A percentile compares a stretch with the other conserved stretches of the same genome.
These are phyloP conservation scores for Monosporascus sp. DNA, from an alignment of 2,329 filamentous ascomycete genomes.

Conservation along the genomic window DNA sequence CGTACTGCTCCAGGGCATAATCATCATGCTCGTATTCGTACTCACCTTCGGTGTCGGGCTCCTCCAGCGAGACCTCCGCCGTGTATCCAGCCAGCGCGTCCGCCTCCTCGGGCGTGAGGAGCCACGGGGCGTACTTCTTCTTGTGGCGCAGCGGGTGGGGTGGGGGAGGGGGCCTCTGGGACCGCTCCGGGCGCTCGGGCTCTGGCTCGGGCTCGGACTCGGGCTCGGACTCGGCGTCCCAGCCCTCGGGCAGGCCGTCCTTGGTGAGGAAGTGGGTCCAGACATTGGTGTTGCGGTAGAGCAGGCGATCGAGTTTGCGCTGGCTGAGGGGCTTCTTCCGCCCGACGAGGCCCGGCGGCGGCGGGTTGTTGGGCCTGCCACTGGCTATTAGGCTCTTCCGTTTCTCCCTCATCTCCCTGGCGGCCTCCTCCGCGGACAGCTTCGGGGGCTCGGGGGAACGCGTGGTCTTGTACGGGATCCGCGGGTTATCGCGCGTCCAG, in stretches of 20 bases:
- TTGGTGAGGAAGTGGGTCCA: too few relatives aligned
- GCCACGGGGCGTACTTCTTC: background rate
- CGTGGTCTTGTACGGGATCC: background rate
- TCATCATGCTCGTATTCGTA: background rate
- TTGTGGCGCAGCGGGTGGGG: background rate
- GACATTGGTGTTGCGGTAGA: too few relatives aligned
- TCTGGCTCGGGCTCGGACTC: background rate
- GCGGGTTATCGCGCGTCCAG: background rate
- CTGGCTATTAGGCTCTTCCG: background rate
- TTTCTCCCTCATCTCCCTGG: constrained; percentile 2
- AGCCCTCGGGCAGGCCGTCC: too few relatives aligned
- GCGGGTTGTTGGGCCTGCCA: too few relatives aligned
- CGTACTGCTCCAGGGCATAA: background rate
- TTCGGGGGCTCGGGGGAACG: too few relatives aligned
- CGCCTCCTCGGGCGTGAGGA: background rate
- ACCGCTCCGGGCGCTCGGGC: background rate
- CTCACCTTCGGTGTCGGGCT: background rate
- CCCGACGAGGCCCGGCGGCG: too few relatives aligned
- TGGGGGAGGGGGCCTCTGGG: background rate
- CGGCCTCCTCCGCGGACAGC: background rate
- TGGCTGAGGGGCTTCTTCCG: too few relatives aligned
- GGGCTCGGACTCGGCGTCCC: background rate
- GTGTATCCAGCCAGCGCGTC: background rate
- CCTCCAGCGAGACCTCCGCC: background rate
- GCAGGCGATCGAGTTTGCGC: too few relatives aligned